Base-by-base conservation (phyloP, 1,284 basidiomycete genomes). In the Ustilago esculenta region DNA sequence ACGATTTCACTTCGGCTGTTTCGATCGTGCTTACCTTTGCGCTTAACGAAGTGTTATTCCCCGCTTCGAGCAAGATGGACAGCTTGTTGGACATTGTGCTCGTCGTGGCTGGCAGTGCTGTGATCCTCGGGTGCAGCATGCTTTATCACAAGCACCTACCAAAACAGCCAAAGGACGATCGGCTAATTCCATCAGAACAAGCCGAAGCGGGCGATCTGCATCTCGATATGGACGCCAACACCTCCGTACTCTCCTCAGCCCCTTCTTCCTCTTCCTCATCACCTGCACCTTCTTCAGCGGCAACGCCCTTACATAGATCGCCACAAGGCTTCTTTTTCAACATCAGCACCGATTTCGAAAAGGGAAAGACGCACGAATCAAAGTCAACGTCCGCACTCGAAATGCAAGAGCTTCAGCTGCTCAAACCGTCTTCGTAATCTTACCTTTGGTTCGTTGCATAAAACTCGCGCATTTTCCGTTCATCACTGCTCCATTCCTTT, bases 21-120 rank as follows among this genome's bases (percentile, higher is more conserved):
- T 54, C 58, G 12, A 61, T 61, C 24, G 36, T 61, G 9, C 35
- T 61, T 21, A 61, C 46, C 1, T 61, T 61, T 41, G 17, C 10
- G 3, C 46, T 61, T 18, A 61, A 61, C 36, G 34, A 36, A 33
- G 17, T 33, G 18, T 33, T 52, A 9, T 60, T 60, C 29, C 57
- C 57, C 3, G 43, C 33, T 17, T 27, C 35, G 11, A 37, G 34
- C 36, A 51, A 46, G 43, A 35, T 46, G 23, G 36, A 39, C 29
- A 23, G 42, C 18, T 32, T 40, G 0, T 10, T 34, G 8, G 42
- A 52, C 18, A 25, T 59, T 11, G 23, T 52, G 23, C 32, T 59
- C 15, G 44, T 59, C 17, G 43, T 59, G 8, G 32, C 33, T 7
- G 57, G 57, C 15, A 47, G 43, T 11, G 32, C 27, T 1, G 43